Conservation (phyloP, 108 stramenopile species). For the Pseudonitzschia delicatissima region DNA sequence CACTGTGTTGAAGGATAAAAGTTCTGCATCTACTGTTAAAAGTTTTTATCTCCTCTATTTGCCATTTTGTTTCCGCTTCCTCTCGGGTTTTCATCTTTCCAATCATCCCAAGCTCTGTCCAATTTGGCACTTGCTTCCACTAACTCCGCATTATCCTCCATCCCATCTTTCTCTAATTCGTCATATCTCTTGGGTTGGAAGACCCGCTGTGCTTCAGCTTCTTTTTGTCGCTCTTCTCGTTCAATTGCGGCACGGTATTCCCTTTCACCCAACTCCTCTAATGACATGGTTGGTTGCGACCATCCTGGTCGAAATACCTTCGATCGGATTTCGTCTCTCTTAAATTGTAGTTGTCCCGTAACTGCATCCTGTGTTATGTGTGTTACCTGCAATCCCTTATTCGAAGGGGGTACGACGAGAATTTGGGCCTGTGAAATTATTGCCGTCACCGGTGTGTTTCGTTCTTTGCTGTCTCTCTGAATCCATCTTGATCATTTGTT, state of each 20-base stretch:
- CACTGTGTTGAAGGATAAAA: not conserved
- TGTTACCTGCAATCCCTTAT: conserved; percentile 59
- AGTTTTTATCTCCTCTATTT: conserved; percentile 89
- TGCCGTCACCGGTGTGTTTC: conserved; percentile 6
- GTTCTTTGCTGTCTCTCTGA: conserved; percentile 21
- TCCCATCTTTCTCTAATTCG: conserved; percentile 84
- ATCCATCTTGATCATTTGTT: conserved; percentile 55
- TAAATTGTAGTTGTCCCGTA: conserved; percentile 59
- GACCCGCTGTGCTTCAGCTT: conserved; percentile 48
- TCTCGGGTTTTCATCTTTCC: conserved; percentile 92
- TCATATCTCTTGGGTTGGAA: conserved; percentile 76
- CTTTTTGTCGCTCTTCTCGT: conserved; percentile 69
- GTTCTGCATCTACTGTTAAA: conserved; percentile 30
- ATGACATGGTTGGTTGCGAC: conserved; percentile 94
- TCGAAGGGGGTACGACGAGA: conserved; percentile 21
- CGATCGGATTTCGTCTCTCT: conserved; percentile 71
- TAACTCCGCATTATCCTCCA: conserved; percentile 84
- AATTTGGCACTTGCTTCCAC: conserved; percentile 84
- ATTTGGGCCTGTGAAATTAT: conserved; percentile 7
- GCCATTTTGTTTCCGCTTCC: conserved; percentile 94
- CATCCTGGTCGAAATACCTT: conserved; percentile 92
- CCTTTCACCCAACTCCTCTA: conserved; percentile 89
- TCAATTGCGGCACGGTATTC: conserved; percentile 83
- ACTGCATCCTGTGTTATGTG: conserved; percentile 74
- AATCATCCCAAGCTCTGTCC: conserved; percentile 96